Base-by-base conservation (phyloP, 2,329 filamentous ascomycete species). In the Aspergillus chevalieri region DNA sequence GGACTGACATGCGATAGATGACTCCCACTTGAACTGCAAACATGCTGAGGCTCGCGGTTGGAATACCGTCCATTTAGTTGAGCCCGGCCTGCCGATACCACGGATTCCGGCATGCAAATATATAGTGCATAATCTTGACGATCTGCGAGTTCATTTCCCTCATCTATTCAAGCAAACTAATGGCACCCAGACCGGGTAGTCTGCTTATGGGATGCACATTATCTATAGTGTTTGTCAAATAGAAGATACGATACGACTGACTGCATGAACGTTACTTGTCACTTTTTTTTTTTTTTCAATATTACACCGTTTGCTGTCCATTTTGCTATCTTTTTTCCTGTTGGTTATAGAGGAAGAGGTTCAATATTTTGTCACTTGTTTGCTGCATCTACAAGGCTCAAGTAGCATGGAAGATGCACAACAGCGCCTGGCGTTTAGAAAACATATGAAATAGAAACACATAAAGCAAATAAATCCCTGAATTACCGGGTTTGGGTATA, bases 31-130 rank as follows among this genome's bases (percentile, higher is more conserved):
- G 55, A 98, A 98, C 65, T 94, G 88, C 66, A 80, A 77, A 56
- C 84, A 84, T 53, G 89, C 90, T 0, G 78, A 86, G 56, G 81
- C 82, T 30, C 78, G 91, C 54, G 93, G 93, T 17, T 98, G 93
- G 93, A 88, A 82, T 10, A 83, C 86, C 0, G 87, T 81, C 5
- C 93, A 97, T 69, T 78, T 96, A 19, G 83, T 97, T 5, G 93
- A 97, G 65, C 83, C 87, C 33, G 81, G 79, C 6, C 76, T 89
- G 30, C 73, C 79, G 14, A 66, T 78, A 8, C 91, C 90, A 2
- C 68, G 71, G 19, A 78, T 75, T 4, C 82, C 79, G 52, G 85
- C 86, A 4, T 85, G 85, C 34, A 81, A 87, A 60, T 82, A 87
- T 66, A 85, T 91, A 64, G 87, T 98, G 56, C 77, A 80, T 42